These are phyloP conservation scores for Coemansia pectinata DNA, from an alignment of 192 early-diverging fungal species.

Conservation along the genomic window DNA sequence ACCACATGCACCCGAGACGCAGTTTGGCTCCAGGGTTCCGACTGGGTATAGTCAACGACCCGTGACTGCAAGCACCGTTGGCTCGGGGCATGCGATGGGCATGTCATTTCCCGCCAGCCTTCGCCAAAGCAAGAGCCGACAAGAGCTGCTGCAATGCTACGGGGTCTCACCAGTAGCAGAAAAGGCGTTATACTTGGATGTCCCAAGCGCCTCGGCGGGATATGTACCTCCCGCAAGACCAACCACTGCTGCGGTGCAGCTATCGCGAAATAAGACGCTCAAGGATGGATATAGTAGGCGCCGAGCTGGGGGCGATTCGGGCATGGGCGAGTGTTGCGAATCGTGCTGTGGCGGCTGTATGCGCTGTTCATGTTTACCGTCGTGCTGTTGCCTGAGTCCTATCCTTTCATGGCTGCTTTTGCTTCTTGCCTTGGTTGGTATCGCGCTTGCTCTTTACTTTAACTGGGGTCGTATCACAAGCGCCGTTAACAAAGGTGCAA, in stretches of 20 bases:
- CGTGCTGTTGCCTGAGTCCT: constrained; percentile 39
- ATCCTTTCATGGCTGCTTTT: constrained; percentile 32
- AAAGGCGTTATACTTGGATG: neutral
- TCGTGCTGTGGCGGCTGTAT: constrained; percentile 47
- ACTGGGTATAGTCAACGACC: constrained; percentile 1
- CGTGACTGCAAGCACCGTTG: constrained; percentile 22
- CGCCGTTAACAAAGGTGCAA: constrained; percentile 12
- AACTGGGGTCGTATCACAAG: constrained; percentile 49
- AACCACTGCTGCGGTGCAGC: constrained; percentile 3
- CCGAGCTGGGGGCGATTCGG: constrained; percentile 50
- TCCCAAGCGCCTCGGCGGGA: constrained; percentile 4
- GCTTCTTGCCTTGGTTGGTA: constrained; percentile 33
- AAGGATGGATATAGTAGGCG: constrained; percentile 42
- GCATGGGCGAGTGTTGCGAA: constrained; percentile 54
- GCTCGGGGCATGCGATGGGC: constrained; percentile 20
- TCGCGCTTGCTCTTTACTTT: constrained; percentile 53
- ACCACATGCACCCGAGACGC: neutral
- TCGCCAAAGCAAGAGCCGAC: constrained; percentile 30
- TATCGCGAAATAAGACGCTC: constrained; percentile 47
- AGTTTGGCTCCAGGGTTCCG: neutral
- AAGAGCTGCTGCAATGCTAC: constrained; percentile 22
- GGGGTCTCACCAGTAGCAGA: constrained; percentile 1
- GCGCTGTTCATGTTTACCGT: constrained; percentile 37
- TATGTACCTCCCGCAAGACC: constrained; percentile 44
- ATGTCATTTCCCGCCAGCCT: constrained; percentile 6